Evolutionary conservation across 2,329 filamentous ascomycete species (phyloP).

Genomic region (Coniochaeta sp.): DNA sequence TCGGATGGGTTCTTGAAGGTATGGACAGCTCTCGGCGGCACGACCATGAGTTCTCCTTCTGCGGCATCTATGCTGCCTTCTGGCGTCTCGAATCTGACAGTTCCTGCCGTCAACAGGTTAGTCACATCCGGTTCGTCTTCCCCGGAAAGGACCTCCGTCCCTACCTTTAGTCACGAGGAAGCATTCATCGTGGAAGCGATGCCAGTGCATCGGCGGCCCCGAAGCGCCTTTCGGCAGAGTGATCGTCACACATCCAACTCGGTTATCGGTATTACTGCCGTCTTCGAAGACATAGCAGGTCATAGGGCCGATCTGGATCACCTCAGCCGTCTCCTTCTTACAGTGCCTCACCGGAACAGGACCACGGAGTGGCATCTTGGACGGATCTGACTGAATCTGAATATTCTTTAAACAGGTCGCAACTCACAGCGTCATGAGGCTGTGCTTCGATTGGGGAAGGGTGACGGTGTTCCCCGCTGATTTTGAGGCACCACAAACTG

Average conservation of each 20-base stretch:
- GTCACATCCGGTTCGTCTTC: neutral
- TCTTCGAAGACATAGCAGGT: slow-evolving; percentile 27
- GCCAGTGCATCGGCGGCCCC: slow-evolving; percentile 29
- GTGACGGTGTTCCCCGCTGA: neutral
- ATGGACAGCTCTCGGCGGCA: slow-evolving; percentile 26
- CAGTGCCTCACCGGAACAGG: slow-evolving; percentile 20
- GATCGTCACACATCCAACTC: slow-evolving; percentile 22
- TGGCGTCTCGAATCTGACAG: slow-evolving; percentile 22
- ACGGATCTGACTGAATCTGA: neutral
- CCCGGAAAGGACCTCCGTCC: too few relatives aligned
- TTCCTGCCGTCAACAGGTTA: slow-evolving; percentile 10
- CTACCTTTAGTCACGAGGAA: slow-evolving; percentile 26
- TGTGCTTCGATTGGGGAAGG: too few relatives aligned
- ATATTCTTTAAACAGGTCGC: neutral
- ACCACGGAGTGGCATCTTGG: slow-evolving; percentile 23
- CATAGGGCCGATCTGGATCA: slow-evolving; percentile 21
- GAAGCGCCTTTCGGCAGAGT: slow-evolving; percentile 21
- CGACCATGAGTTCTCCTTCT: slow-evolving; percentile 24
- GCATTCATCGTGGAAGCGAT: slow-evolving; percentile 27
- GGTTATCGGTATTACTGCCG: slow-evolving; percentile 23
- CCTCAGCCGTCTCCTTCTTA: slow-evolving; percentile 21
- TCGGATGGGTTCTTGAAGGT: slow-evolving; percentile 25
- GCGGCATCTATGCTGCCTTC: slow-evolving; percentile 21
- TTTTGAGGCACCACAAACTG: neutral
- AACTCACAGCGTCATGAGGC: neutral